Conservation (phyloP, 352 stramenopile species). For the Achlya hypogyna region DNA sequence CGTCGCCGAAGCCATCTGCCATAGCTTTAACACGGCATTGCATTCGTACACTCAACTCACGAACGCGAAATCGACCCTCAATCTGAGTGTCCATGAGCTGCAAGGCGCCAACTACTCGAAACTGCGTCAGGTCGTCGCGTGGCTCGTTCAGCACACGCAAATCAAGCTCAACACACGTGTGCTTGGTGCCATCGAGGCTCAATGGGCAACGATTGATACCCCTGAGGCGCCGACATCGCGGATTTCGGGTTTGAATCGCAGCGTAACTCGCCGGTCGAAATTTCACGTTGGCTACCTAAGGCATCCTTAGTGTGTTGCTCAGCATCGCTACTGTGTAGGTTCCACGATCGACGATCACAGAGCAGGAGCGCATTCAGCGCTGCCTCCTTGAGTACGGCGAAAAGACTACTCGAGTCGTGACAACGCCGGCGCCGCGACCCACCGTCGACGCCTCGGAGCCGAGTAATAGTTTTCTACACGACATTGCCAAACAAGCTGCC, state of each 20-base stretch:
- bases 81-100: slow-evolving; percentile 10
- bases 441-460: not conserved
- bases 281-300: not conserved
- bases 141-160: slow-evolving; percentile 17
- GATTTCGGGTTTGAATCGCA: not conserved
- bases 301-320: not conserved
- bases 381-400: slow-evolving; percentile 79
- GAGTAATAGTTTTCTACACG: not conserved
- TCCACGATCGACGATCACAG: slow-evolving; percentile 28
- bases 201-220: not conserved
- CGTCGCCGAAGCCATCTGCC: slow-evolving; percentile 12
- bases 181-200: not conserved
- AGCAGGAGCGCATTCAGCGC: slow-evolving; percentile 66
- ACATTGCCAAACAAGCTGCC: not conserved
- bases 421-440: not conserved
- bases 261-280: not conserved
- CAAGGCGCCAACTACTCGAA: slow-evolving; percentile 18
- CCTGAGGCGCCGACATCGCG: too few relatives aligned
- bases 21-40: slow-evolving; percentile 14
- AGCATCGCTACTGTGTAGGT: not conserved
- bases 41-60: not conserved
- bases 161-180: slow-evolving; percentile 14
- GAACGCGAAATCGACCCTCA: not conserved
- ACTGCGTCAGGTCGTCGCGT: slow-evolving; percentile 5
- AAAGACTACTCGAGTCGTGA: slow-evolving; percentile 24